phyloP scores from a whole-genome alignment of 2,329 filamentous ascomycete genomes.

The Pezicula carpinea region DNA sequence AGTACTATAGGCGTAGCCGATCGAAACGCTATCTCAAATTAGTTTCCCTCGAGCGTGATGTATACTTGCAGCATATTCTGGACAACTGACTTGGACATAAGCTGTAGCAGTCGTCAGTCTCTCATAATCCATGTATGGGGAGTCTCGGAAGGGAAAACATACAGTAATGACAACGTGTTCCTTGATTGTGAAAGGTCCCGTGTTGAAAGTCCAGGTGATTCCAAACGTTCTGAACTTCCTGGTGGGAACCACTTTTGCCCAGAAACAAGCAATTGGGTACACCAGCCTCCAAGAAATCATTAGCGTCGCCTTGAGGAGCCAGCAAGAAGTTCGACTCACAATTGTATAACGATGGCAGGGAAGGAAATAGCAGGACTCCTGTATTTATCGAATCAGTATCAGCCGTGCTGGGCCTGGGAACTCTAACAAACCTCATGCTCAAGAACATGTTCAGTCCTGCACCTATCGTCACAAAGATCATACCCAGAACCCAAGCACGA shows the following conservation, averaged over 20 bases:
- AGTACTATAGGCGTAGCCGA: slow-evolving; percentile 55
- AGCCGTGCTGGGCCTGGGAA: neutral
- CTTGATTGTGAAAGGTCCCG: slow-evolving; percentile 13
- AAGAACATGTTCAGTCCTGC: slow-evolving; percentile 10
- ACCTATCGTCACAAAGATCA: slow-evolving; percentile 25
- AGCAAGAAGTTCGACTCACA: neutral
- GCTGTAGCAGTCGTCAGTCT: slow-evolving; percentile 19
- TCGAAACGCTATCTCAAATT: slow-evolving; percentile 29
- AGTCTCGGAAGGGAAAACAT: slow-evolving; percentile 30
- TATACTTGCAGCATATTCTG: neutral
- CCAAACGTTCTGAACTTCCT: slow-evolving; percentile 57
- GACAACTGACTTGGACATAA: slow-evolving; percentile 16
- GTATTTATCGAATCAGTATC: neutral
- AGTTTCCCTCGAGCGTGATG: neutral
- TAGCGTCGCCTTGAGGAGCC: neutral
- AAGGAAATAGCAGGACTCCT: slow-evolving; percentile 9
- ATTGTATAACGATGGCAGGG: slow-evolving; percentile 5
- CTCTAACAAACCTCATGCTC: slow-evolving; percentile 5
- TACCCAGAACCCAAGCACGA: slow-evolving; percentile 57
- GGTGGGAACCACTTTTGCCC: slow-evolving; percentile 7
- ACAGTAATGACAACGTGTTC: slow-evolving; percentile 37
- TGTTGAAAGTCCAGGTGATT: slow-evolving; percentile 53
- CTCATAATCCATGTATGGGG: slow-evolving; percentile 19
- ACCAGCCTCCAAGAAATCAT: slow-evolving; percentile 38
- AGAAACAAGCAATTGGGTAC: slow-evolving; percentile 7